phyloP scores from a whole-genome alignment of 2,329 filamentous ascomycete genomes.

The Aspergillus vadensis region DNA sequence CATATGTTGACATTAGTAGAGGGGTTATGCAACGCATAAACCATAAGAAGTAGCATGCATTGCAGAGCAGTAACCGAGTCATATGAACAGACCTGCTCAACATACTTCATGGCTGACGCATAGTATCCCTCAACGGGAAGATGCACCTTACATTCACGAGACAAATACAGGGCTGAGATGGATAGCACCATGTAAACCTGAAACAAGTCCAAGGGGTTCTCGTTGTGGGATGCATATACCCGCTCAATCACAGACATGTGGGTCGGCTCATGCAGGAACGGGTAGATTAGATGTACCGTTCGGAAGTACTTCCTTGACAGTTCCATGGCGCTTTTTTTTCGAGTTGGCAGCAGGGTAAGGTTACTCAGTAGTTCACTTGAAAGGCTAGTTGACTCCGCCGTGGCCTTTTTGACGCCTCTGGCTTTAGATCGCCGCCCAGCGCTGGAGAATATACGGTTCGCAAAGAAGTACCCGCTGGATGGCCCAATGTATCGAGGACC shows the following conservation, averaged over 20 bases:
- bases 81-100: conserved; percentile 52
- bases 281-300: conserved; percentile 52
- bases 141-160: conserved; percentile 46
- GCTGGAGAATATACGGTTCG: conserved; percentile 51
- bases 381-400: conserved; percentile 22
- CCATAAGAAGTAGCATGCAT: conserved; percentile 45
- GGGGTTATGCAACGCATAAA: conserved; percentile 56
- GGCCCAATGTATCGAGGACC: conserved; percentile 56
- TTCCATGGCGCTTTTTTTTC: conserved; percentile 43
- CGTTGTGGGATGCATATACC: conserved; percentile 35
- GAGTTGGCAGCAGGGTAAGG: conserved; percentile 31
- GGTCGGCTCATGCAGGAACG: conserved; percentile 51
- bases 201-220: conserved; percentile 42
- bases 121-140: conserved; percentile 55
- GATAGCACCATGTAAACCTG: conserved; percentile 59
- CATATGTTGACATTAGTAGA: conserved; percentile 54
- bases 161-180: conserved; percentile 51
- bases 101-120: conserved; percentile 50
- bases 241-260: conserved; percentile 41
- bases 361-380: conserved; percentile 32
- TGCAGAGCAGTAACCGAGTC: conserved; percentile 55
- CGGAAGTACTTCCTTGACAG: conserved; percentile 54
- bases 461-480: conserved; percentile 58
- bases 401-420: conserved; percentile 6
- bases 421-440: conserved; percentile 29